Evolutionary conservation across 2,329 filamentous ascomycete genomes (phyloP), one percentile per base, ranked within the genome.

Genomic region (Leptoxyphium fumago): DNA sequence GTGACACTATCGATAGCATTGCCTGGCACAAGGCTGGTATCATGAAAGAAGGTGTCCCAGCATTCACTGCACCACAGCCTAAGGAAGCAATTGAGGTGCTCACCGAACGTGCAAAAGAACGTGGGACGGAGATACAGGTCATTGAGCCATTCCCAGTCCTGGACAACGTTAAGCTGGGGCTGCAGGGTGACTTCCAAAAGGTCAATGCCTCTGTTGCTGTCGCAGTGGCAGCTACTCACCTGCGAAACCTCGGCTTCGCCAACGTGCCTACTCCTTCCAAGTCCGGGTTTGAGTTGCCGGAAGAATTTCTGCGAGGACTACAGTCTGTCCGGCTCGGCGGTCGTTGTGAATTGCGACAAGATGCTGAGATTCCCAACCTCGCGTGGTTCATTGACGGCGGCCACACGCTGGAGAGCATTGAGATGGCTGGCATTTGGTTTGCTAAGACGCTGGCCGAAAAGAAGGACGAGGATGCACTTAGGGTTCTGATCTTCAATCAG

Each of bases 1-100:
- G 88, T 10, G 71, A 74, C 32, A 88, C 85, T 0, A 74, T 89
- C 42, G 79, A 83, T 45, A 70, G 85, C 56, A 94, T 94, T 50
- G 80, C 87, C 2, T 94, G 87, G 88, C 84, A 94, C 60, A 95
- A 95, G 62, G 81, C 80, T 6, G 88, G 88, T 1, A 84, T 95
- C 39, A 81, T 93, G 60, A 94, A 93, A 61, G 42, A 63, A 1
- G 76, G 74, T 0, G 72, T 73, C 4, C 70, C 72, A 18, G 77
- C 74, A 2, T 84, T 83, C 48, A 80, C 80, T 0, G 73, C 73
- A 2, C 68, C 69, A 0, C 78, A 83, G 50, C 64, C 68, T 29
- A 62, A 68, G 2, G 62, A 63, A 15, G 77, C 77, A 1, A 63
- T 77, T 45, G 58, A 66, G 6, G 77, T 81, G 0, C 58, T 82